Conservation (phyloP, 2,329 filamentous ascomycete genomes). For the Fusarium irregulare region DNA sequence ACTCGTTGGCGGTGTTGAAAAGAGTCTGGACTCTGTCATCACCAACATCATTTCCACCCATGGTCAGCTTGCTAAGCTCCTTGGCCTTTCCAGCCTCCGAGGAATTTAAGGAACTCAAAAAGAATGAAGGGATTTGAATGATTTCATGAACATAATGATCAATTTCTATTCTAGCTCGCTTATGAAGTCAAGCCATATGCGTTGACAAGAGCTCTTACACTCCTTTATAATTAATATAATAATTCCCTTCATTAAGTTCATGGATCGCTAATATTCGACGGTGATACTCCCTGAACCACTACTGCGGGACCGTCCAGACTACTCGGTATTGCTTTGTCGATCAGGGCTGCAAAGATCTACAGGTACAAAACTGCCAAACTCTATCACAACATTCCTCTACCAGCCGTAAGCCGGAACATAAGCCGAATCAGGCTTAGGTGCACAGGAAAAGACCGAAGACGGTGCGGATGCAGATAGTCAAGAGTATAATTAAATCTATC, state of each 20-base stretch:
- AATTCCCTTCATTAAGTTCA: background rate
- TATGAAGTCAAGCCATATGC: background rate
- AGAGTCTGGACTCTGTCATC: constrained; percentile 1
- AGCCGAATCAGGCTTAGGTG: background rate
- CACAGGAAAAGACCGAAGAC: too few relatives aligned
- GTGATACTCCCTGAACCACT: too few relatives aligned
- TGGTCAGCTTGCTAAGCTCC: accelerated
- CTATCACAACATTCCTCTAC: constrained; percentile 2
- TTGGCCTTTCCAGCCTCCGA: background rate
- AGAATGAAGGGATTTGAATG: background rate
- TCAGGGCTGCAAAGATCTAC: constrained; percentile 8
- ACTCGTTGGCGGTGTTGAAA: background rate
- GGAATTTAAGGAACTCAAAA: background rate
- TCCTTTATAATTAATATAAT: constrained; percentile 14
- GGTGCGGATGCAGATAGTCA: background rate
- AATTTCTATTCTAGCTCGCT: background rate
- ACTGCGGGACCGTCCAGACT: too few relatives aligned
- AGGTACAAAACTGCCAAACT: constrained; percentile 9
- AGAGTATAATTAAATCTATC: constrained; percentile 37
- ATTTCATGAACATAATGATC: background rate
- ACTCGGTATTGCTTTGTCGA: background rate
- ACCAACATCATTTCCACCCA: background rate
- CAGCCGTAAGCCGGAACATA: background rate
- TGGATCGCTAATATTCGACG: background rate
- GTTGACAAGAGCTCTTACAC: background rate